Base-by-base conservation (phyloP, 176 grass and related monocot species). In the Echinochloa phyllopogon region DNA sequence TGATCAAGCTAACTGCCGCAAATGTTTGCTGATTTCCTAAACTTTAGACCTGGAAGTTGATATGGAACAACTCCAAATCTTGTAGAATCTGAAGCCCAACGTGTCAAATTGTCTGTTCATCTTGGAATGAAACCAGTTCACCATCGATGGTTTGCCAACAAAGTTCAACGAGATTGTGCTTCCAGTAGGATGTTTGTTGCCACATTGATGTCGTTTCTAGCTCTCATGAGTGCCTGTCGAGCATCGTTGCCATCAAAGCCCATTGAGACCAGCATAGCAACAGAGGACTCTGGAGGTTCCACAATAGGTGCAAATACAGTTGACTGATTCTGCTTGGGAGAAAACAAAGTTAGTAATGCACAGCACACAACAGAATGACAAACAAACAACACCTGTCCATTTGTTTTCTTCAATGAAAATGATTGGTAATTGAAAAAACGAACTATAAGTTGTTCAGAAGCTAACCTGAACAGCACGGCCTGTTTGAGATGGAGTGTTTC, bases 161-260 rank as follows among this genome's bases (percentile, higher is more conserved):
- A 87, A 69, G 68, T 27, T 92, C 77, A 99, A 57, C 37, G 86
- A 79, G 91, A 85, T 33, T 94, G 86, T 4, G 93, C 86, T 96
- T 96, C 96, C 69, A 99, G 87, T 53, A 99, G 90, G 87, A 99
- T 99, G 82, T 96, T 96, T 14, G 96, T 99, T 17, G 96, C 96
- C 55, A 65, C 84, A 86, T 94, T 92, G 39, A 99, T 78, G 81
- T 99, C 96, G 81, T 99, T 99, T 74, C 91, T 85, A 10, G 96
- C 93, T 83, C 80, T 90, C 74, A 88, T 68, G 5, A 99, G 87
- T 21, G 96, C 96, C 63, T 92, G 93, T 57, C 96, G 94, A 53
- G 96, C 96, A 53, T 82, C 88, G 84, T 84, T 94, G 67, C 65
- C 81, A 58, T 99, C 91, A 68, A 99, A 99, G 51, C 96, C 96